These are phyloP conservation scores for Cladophialophora chaetospira DNA, from an alignment of 2,329 filamentous ascomycete species.

Conservation along the genomic window DNA sequence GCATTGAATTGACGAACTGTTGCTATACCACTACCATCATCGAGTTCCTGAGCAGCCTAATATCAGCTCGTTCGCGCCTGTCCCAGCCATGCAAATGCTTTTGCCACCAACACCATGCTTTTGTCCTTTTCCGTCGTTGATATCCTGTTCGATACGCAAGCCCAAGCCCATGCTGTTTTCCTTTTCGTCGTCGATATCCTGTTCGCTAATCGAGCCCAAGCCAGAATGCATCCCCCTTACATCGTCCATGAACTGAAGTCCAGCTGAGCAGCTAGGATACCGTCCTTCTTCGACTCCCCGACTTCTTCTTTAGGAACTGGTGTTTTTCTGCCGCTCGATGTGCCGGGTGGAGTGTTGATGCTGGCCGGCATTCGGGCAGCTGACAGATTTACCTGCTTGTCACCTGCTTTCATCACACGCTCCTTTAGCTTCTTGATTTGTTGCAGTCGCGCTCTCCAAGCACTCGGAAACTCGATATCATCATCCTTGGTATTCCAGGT, in stretches of 20 bases:
- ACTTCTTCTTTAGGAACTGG: constrained; percentile 23
- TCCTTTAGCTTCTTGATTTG: constrained; percentile 83
- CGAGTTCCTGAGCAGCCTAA: no score
- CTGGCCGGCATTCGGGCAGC: neutral
- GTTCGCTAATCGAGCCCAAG: neutral
- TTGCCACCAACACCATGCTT: constrained; percentile 26
- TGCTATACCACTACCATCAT: constrained; percentile 20
- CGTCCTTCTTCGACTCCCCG: constrained; percentile 17
- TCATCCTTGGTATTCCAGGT: constrained; percentile 70
- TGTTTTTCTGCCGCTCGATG: constrained; percentile 23
- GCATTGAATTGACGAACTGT: constrained; percentile 14
- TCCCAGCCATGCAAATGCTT: neutral
- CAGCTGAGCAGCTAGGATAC: constrained; percentile 24
- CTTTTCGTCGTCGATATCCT: constrained; percentile 5
- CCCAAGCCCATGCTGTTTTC: constrained; percentile 2
- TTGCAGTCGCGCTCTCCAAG: constrained; percentile 83
- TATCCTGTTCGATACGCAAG: no score
- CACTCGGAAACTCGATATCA: constrained; percentile 79
- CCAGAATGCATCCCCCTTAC: neutral
- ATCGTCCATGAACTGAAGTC: constrained; percentile 31
- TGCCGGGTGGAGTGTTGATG: constrained; percentile 1
- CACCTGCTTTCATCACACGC: constrained; percentile 35
- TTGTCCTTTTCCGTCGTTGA: no score
- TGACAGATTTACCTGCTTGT: constrained; percentile 16
- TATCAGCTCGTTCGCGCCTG: no score